Evolutionary conservation across 139 green algal genomes (phyloP).

Genomic region (Spirogloea muscicola): DNA sequence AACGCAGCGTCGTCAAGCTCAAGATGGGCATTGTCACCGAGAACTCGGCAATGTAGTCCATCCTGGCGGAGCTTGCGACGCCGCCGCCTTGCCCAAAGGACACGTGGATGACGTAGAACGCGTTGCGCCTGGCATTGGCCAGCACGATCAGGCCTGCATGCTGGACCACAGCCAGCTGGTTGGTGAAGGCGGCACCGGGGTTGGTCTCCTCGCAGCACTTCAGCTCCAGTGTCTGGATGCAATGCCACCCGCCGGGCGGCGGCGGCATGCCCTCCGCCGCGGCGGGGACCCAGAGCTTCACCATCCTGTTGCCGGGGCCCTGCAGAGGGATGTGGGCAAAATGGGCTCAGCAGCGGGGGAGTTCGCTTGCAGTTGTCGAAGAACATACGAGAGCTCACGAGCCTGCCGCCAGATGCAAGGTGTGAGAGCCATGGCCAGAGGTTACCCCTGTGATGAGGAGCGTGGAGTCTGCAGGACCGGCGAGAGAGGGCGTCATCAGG

Average conservation of each 20-base stretch:
- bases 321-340: background rate
- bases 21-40: slow-evolving; percentile 71
- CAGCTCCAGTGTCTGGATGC: slow-evolving; percentile 42
- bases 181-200: slow-evolving; percentile 28
- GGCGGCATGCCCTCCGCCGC: background rate
- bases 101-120: slow-evolving; percentile 65
- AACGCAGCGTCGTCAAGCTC: slow-evolving; percentile 50
- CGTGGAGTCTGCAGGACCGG: background rate
- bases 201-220: background rate
- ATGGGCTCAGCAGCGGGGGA: too few species aligned
- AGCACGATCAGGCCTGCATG: slow-evolving; percentile 53
- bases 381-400: too few species aligned
- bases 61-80: background rate
- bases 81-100: too few species aligned
- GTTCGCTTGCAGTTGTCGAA: too few species aligned
- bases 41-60: slow-evolving; percentile 70
- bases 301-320: slow-evolving; percentile 29
- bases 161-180: slow-evolving; percentile 29
- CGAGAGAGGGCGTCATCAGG: background rate
- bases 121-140: slow-evolving; percentile 61
- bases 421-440: too few species aligned
- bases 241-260: slow-evolving; percentile 13
- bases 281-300: slow-evolving; percentile 37
- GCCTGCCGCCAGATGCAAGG: too few species aligned
- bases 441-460: slow-evolving; percentile 34